phyloP scores from a whole-genome alignment of 306 rosid genomes.

The Glycine tomentella region DNA sequence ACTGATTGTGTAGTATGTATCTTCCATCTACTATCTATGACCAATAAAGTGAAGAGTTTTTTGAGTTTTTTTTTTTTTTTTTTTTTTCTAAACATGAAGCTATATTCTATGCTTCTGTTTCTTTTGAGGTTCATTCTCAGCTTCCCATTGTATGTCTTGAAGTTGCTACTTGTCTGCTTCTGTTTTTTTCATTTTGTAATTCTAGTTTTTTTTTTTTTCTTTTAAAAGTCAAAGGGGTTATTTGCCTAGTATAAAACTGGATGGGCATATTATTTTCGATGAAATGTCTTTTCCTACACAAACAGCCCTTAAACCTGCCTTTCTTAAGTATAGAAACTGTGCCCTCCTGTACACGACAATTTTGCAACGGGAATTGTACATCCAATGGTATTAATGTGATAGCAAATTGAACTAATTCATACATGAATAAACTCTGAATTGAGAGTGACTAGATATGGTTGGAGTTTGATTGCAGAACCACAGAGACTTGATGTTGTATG shows the following conservation, averaged over 20 bases:
- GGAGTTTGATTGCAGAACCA: too few relatives aligned
- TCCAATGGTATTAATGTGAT: too few relatives aligned
- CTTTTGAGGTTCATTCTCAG: neutral
- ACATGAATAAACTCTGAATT: too few relatives aligned
- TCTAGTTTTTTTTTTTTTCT: neutral
- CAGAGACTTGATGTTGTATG: too few relatives aligned
- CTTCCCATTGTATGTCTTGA: constrained; percentile 11
- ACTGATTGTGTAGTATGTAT: constrained; percentile 42
- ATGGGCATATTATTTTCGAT: neutral
- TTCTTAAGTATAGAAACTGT: too few relatives aligned
- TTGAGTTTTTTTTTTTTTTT: neutral
- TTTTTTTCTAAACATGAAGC: neutral
- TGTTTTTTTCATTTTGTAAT: neutral
- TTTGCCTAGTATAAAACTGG: neutral
- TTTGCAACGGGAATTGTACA: too few relatives aligned
- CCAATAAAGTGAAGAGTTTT: constrained; percentile 27
- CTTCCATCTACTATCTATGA: constrained; percentile 30
- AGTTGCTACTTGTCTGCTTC: constrained; percentile 21
- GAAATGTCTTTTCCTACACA: neutral
- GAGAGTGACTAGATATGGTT: too few relatives aligned
- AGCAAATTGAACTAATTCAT: too few relatives aligned
- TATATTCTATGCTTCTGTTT: neutral
- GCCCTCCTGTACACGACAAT: too few relatives aligned
- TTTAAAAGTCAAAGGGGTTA: neutral
- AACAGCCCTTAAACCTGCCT: neutral